These are phyloP conservation scores for Chaetomium tenue DNA, from an alignment of 495 filamentous ascomycete species.

Conservation along the genomic window DNA sequence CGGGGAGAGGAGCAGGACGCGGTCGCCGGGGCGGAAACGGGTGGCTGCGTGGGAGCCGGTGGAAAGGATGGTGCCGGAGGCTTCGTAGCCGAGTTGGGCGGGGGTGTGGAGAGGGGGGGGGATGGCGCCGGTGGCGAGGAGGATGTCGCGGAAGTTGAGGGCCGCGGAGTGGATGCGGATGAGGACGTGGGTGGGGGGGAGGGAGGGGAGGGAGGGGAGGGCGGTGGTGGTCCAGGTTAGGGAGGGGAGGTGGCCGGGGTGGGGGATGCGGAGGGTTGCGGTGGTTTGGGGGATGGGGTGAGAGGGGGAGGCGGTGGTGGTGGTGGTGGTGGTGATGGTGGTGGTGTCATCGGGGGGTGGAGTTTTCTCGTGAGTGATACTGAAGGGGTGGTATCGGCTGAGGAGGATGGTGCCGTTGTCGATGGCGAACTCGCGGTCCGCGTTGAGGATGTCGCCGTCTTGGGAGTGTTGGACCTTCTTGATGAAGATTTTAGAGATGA, in stretches of 20 bases:
- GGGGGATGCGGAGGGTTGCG: conserved; percentile 8
- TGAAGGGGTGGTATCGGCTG: conserved; percentile 15
- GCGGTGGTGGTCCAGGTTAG: conserved; percentile 7
- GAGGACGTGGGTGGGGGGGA: conserved; percentile 32
- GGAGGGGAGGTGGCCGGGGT: conserved; percentile 11
- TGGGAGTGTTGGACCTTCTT: conserved; percentile 26
- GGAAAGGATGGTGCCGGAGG: conserved; percentile 34
- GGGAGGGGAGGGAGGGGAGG: background rate
- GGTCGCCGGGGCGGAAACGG: conserved; percentile 36
- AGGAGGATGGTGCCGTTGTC: conserved; percentile 20
- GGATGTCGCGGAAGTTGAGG: conserved; percentile 44
- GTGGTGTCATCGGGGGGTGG: too few relatives aligned
- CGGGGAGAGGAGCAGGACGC: conserved; percentile 40
- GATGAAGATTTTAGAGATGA: conserved; percentile 26
- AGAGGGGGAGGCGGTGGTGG: too few relatives aligned
- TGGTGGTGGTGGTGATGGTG: background rate
- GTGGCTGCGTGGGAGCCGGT: conserved; percentile 34
- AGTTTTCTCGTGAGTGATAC: background rate
- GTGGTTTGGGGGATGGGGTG: background rate
- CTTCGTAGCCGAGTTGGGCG: conserved; percentile 17
- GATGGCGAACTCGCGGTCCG: conserved; percentile 35
- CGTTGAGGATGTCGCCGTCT: conserved; percentile 24
- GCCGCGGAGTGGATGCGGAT: conserved; percentile 34
- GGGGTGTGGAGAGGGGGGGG: background rate
- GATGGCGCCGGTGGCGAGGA: conserved; percentile 34